Percentiles rank a stretch among this genome's conserved stretches.
Evolutionary conservation across 2,329 filamentous ascomycete genomes (phyloP).

Genomic region (Penicillium sp.): DNA sequence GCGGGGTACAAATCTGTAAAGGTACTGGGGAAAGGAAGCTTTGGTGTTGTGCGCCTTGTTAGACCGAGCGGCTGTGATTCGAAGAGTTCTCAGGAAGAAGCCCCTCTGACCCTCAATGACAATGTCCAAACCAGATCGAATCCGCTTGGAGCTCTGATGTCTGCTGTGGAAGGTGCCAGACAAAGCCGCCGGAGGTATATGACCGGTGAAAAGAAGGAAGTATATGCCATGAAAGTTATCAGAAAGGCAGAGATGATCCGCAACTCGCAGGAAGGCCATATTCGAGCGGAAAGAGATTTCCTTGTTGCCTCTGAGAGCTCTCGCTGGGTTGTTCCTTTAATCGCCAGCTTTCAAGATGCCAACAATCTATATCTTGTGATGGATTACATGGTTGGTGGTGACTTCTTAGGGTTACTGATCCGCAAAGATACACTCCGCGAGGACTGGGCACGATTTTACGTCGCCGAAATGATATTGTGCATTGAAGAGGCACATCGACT

Average conservation of each 20-base stretch:
- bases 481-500: slow-evolving; percentile 88
- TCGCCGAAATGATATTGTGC: slow-evolving; percentile 93
- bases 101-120: background rate
- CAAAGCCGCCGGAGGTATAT: slow-evolving; percentile 29
- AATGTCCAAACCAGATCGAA: background rate
- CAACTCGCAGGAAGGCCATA: slow-evolving; percentile 86
- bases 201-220: slow-evolving; percentile 49
- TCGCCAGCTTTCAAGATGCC: slow-evolving; percentile 84
- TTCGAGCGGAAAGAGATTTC: slow-evolving; percentile 88
- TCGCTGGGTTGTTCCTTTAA: slow-evolving; percentile 81
- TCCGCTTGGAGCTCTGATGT: slow-evolving; percentile 10
- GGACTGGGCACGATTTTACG: slow-evolving; percentile 75
- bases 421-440: slow-evolving; percentile 81
- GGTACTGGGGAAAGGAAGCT: slow-evolving; percentile 87
- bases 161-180: slow-evolving; percentile 20
- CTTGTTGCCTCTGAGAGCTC: slow-evolving; percentile 86
- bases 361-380: slow-evolving; percentile 87
- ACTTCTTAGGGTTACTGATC: slow-evolving; percentile 84
- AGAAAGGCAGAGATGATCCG: slow-evolving; percentile 89
- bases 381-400: slow-evolving; percentile 97
- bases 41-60: slow-evolving; percentile 86
- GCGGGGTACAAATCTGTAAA: slow-evolving; percentile 77
- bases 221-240: slow-evolving; percentile 97
- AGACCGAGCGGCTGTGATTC: slow-evolving; percentile 48
- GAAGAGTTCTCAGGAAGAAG: slow-evolving; percentile 9